Conservation (phyloP, 2,329 filamentous ascomycete genomes). For the Arthrobotrys conoides region DNA sequence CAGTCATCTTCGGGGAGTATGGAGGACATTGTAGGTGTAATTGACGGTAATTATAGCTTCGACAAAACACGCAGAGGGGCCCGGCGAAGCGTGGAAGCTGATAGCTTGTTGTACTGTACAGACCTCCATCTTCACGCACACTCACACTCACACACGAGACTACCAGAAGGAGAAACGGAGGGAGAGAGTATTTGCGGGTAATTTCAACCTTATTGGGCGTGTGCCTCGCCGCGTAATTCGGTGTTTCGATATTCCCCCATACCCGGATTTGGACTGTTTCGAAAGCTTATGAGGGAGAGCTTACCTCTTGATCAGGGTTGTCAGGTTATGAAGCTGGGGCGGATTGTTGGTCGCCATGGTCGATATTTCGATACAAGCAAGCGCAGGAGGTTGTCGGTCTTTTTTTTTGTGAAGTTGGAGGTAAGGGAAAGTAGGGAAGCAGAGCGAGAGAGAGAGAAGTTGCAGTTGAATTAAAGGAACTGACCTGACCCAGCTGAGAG, state of each 20-base stretch:
- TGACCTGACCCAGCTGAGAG: conserved; percentile 2
- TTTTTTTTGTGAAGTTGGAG: neutral
- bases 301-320: conserved; percentile 97
- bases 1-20: conserved; percentile 30
- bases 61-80: conserved; percentile 6
- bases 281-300: conserved; percentile 64
- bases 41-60: conserved; percentile 13
- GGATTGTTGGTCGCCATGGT: conserved; percentile 74
- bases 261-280: conserved; percentile 30
- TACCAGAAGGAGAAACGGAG: conserved; percentile 14
- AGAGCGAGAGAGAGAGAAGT: neutral
- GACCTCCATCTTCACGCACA: neutral
- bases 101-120: conserved; percentile 12
- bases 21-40: conserved; percentile 43
- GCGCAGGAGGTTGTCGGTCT: neutral
- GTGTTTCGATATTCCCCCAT: conserved; percentile 18
- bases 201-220: conserved; percentile 52
- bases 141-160: neutral
- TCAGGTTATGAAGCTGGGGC: conserved; percentile 94
- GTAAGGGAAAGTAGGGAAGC: neutral
- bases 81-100: conserved; percentile 2
- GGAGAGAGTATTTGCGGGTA: conserved; percentile 60
- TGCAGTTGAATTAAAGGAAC: conserved; percentile 4
- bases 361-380: neutral
- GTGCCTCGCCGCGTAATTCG: conserved; percentile 27